Base-by-base conservation (phyloP, 768 basidiomycete species). In the Hydnum rufescens region DNA sequence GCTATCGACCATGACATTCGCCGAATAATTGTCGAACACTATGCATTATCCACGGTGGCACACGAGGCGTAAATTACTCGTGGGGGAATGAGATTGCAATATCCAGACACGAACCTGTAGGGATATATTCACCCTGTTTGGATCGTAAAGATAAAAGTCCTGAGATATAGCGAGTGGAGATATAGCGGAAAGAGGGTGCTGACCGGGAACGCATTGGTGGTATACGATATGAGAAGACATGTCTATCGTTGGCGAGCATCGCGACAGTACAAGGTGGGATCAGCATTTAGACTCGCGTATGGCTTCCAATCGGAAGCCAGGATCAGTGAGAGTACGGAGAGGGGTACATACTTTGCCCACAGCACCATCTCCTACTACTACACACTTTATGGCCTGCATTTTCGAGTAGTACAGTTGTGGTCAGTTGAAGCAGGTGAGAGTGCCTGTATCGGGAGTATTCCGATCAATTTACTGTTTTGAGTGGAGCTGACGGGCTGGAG, bases 11-110 rank as follows among this genome's bases (percentile, higher is more conserved):
- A 96, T 89, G 52, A 99, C 92, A 68, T 92, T 93, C 55, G 89
- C 90, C 52, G 87, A 90, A 64, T 95, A 97, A 71, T 97, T 97
- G 70, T 97, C 95, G 65, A 97, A 99, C 36, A 99, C 95, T 82
- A 51, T 49, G 19, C 16, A 34, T 30, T 36, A 34, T 13, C 13
- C 26, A 8, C 26, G 34, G 34, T 39, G 8, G 34, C 34, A 39
- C 8, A 8, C 8, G 34, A 8, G 8, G 34, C 34, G 19, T 8
- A 8, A 19, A 19, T 39, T 39, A 8, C 8, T 39, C 19, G 8
- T 39, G 34, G 8, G 8, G 34, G 34, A 52, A 32, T 34, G 18
- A 16, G 42, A 43, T 55, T 22, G 55, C 32, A 5, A 42, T 18
- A 4, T 19, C 30, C 4, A 39, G 16, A n/a, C 46, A 61, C 70